Evolutionary conservation across 345 rosid genomes (phyloP).

Genomic region (Eucalyptus melliodora): DNA sequence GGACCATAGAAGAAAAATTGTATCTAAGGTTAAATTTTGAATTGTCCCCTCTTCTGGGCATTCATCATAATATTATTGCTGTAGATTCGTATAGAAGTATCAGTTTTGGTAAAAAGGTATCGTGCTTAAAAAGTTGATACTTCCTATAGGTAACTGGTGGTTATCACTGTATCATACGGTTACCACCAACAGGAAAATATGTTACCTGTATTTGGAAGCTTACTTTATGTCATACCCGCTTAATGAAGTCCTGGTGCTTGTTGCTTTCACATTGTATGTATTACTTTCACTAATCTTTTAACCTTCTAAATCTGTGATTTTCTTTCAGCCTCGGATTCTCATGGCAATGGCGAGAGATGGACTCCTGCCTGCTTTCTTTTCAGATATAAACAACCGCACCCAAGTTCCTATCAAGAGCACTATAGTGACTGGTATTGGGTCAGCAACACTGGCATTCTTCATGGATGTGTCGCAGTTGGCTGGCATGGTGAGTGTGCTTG

Average conservation of each 20-base stretch:
- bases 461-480: slow-evolving; percentile 87
- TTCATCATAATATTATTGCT: neutral
- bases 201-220: neutral
- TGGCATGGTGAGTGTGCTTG: slow-evolving; percentile 52
- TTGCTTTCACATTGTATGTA: neutral
- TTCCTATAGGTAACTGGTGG: neutral
- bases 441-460: slow-evolving; percentile 59
- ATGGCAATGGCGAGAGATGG: slow-evolving; percentile 98
- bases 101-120: neutral
- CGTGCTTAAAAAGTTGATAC: neutral
- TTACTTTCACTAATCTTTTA: neutral
- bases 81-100: neutral
- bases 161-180: neutral
- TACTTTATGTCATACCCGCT: neutral
- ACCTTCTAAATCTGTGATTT: neutral
- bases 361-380: slow-evolving; percentile 70
- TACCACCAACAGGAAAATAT: neutral
- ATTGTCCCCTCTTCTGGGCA: neutral
- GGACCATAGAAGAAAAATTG: neutral
- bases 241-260: neutral
- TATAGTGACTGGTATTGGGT: slow-evolving; percentile 49
- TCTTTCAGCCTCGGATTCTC: slow-evolving; percentile 69
- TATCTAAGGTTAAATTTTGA: neutral
- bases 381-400: slow-evolving; percentile 53
- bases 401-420: slow-evolving; percentile 86